Base-by-base conservation (phyloP, 352 stramenopile species). In the Globisporangium cederbergense region DNA sequence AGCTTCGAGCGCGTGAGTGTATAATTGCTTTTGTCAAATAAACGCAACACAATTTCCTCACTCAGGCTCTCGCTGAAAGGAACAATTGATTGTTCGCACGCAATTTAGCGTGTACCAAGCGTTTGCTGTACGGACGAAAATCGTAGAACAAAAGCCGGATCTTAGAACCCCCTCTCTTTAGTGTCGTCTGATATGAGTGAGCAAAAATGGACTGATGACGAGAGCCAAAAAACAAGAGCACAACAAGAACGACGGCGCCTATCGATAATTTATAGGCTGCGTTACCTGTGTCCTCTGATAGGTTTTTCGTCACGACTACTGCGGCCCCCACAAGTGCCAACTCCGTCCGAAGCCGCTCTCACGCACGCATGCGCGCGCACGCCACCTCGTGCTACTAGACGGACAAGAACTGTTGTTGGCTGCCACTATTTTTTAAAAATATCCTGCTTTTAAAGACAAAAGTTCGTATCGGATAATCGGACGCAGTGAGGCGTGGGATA, bases 141-240 rank as follows among this genome's bases (percentile, higher is more conserved):
- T 32, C 4, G 30, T 58, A 16, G 52, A 58, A 58, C 52, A 58
- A 58, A 56, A 45, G 20, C 14, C 4, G 2, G 11, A 38, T 56
- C 43, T 42, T 57, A 32, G 52, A 58, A 20, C 52, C 9, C 52
- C 52, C 52, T 45, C 52, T 46, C 30, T 58, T 58, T 58, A 58
- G 38, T 30, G 52, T 8, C 52, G 10, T 28, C 51, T 4, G 3
- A 2, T 9, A 25, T 36, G 32, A 36, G 32, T 8, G 8, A 10
- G 13, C 36, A 40, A 14, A 40, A 20, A 18, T 42, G 30, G 20
- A 25, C 22, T 25, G 22, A 25, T 25, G 22, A 25, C 22, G 22
- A 25, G 22, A 25, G 22, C 22, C 22, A 25, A 25, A 25, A 18
- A 20, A 20, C 18, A 47, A 9, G 5, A 4, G 13, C 16, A 20